Base-by-base conservation (phyloP, 495 filamentous ascomycete species). In the Bathelium albidoporum region DNA sequence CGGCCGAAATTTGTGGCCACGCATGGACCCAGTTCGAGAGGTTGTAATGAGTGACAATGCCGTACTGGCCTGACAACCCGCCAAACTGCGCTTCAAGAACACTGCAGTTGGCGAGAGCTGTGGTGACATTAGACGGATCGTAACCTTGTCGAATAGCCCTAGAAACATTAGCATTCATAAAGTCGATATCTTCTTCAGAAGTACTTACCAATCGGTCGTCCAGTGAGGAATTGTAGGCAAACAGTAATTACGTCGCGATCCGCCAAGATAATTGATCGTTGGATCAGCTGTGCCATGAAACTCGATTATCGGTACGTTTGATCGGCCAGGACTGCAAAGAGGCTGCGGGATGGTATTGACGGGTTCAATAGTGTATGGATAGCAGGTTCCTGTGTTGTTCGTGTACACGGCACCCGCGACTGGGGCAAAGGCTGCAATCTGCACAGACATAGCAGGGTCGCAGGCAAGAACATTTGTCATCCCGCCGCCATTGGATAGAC, bases 401-500 rank as follows among this genome's bases (percentile, higher is more conserved):
- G 62, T 65, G 64, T 82, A 81, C 60, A 78, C 74, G 0, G 78
- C 76, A 0, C 75, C 79, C 0, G 79, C 76, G 12, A 79, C 77
- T 10, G 76, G 70, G 1, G 77, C 79, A 58, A 82, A 80, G 1
- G 76, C 79, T 1, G 78, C 77, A 24, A 82, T 74, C 4, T 41
- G 45, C 66, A 67, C 10, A 43, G 64, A 28, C 64, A 75, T 39
- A 68, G 62, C 73, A 4, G 72, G 60, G 52, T 79, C 71, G 71
- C 84, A 86, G 1, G 84, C 83, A 1, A 87, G 75, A 0, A 80
- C 71, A 32, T 73, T 73, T 20, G 52, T 43, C 61, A 86, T 81
- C 1, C 82, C 81, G 2, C 82, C 84, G 22, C 83, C 84, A 65
- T 85, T 83, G 0, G 82, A 84, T 64, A 83, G 82, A 2, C 84